Evolutionary conservation across 164 flowering plant genomes (phyloP), one percentile per base, ranked within the genome.

Genomic region (Nymphaea thermarum): DNA sequence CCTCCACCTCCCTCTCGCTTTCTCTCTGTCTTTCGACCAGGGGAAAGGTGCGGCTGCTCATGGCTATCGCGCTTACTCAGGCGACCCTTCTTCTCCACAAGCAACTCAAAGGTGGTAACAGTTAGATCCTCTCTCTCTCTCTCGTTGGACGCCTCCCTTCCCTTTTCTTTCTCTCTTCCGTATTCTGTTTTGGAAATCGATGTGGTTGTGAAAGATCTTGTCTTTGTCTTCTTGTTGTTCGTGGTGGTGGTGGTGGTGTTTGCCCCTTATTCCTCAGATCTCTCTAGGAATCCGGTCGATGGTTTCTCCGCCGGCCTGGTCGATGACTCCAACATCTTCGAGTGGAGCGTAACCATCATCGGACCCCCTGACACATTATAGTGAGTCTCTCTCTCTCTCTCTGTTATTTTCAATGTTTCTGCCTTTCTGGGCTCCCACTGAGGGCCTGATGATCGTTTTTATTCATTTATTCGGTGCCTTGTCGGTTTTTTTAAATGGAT

Each of bases 361-460:
- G 93, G 93, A 15, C 93, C 93, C 25, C 93, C 90, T 4, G 93
- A 87, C 72, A 87, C 93, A 53, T 76, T 84, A 0, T 87, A 87
- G 90, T 86, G 65, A 74, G 87, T 71, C 1, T 53, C 65, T 63
- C 5, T 71, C 5, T 71, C 16, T 60, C 11, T 65, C 60, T 12
- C 41, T 61, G 69, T 6, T 67, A 6, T 4, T 43, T 44, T 64
- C 59, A 18, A 68, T 17, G 16, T 60, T 53, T 45, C 59, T 69
- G 25, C 43, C 60, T 18, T 67, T 41, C 6, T 53, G 25, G 41
- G 66, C 36, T 25, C 36, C 36, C 36, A 25, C 36, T 1, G 36
- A 25, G 36, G 36, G 36, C 36, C 36, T 25, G 36, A 25, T 25
- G 36, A 25, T 25, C 36, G 55, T 68, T 15, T 2, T 60, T 65